These are phyloP conservation scores for Phytophthora megakarya DNA, from an alignment of 352 stramenopile genomes.

Conservation along the genomic window DNA sequence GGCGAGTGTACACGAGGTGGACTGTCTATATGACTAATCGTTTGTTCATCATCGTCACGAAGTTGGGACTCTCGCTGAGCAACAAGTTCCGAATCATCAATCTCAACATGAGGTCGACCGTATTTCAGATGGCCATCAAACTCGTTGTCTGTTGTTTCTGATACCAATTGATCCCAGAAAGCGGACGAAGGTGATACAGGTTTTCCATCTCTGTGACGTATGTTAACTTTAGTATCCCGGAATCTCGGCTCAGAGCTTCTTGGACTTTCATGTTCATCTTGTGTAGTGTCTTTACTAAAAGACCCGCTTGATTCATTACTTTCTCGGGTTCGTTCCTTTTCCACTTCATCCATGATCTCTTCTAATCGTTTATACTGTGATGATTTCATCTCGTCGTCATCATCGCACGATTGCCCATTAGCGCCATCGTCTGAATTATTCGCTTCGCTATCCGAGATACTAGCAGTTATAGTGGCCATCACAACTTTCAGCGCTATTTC, in stretches of 20 bases:
- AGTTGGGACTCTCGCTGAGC: conserved; percentile 26
- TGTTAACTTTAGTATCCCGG: neutral
- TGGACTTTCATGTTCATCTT: neutral
- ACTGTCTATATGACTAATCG: conserved; percentile 17
- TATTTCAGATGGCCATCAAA: neutral
- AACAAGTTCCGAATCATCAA: conserved; percentile 34
- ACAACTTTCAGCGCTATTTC: conserved; percentile 36
- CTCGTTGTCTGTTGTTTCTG: conserved; percentile 2
- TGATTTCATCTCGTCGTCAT: conserved; percentile 5
- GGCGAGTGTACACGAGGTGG: conserved; percentile 46
- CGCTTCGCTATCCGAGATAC: neutral
- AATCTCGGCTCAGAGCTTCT: neutral
- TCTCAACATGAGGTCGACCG: conserved; percentile 12
- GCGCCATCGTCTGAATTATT: conserved; percentile 1
- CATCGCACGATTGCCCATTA: conserved; percentile 1
- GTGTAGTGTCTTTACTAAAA: neutral
- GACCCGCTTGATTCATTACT: neutral
- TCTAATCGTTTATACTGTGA: conserved; percentile 38
- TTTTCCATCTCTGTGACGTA: neutral
- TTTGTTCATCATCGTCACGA: conserved; percentile 19
- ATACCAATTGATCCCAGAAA: conserved; percentile 41
- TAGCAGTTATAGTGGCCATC: conserved; percentile 34
- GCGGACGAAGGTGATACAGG: conserved; percentile 24
- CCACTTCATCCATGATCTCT: conserved; percentile 55
- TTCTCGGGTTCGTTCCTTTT: conserved; percentile 34